These are phyloP conservation scores for Aphanomyces euteiches DNA, from an alignment of 352 stramenopile genomes.

Conservation along the genomic window DNA sequence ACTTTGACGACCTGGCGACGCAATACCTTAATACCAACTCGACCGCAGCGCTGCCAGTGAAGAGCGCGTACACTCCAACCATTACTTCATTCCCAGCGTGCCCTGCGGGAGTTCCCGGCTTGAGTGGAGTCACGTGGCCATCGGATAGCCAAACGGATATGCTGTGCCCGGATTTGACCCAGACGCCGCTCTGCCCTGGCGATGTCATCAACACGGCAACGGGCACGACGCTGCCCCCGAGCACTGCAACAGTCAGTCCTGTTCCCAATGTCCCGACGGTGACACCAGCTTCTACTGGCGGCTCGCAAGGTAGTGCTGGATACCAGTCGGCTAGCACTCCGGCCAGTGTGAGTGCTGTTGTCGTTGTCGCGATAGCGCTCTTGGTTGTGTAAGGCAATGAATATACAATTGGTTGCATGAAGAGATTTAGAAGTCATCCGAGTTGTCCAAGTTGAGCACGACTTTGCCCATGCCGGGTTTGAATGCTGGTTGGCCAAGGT, in stretches of 20 bases:
- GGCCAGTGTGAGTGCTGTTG: background rate
- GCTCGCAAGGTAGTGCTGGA: background rate
- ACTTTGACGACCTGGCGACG: constrained; percentile 59
- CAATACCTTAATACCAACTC: constrained; percentile 35
- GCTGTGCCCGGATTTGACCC: constrained; percentile 26
- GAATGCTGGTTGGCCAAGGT: constrained; percentile 95
- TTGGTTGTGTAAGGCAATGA: background rate
- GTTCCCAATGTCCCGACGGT: background rate
- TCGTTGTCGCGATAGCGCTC: background rate
- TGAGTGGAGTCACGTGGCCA: constrained; percentile 41
- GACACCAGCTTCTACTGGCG: background rate
- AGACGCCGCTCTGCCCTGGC: constrained; percentile 24
- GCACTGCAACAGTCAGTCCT: background rate
- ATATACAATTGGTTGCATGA: background rate
- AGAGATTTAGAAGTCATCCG: constrained; percentile 64
- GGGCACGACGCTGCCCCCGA: background rate
- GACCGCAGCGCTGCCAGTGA: background rate
- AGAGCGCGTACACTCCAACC: constrained; percentile 13
- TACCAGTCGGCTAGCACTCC: background rate
- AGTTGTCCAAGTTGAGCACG: constrained; percentile 71
- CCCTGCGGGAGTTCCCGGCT: constrained; percentile 37
- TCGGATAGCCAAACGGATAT: constrained; percentile 22
- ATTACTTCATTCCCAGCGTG: constrained; percentile 31
- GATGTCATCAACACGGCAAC: constrained; percentile 16
- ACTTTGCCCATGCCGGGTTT: constrained; percentile 89